Conservation (phyloP, 2,329 filamentous ascomycete genomes). For the Penicillium sp. region DNA sequence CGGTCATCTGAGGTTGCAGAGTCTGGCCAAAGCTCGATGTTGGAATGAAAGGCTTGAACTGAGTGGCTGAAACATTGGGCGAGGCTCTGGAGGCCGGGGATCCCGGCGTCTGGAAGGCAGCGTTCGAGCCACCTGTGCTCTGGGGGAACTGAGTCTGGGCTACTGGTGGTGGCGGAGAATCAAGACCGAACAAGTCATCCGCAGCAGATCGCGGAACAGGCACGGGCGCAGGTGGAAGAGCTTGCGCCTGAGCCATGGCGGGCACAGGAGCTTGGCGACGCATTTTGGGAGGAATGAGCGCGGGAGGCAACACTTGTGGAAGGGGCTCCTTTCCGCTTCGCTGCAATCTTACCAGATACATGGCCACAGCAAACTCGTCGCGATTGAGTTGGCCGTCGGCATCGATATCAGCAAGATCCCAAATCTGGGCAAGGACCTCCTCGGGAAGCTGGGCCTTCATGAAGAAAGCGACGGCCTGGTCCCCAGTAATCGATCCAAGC, state of each 20-base stretch:
- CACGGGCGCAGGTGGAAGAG: constrained; percentile 34
- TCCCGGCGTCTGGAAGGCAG: constrained; percentile 51
- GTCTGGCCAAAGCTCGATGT: constrained; percentile 87
- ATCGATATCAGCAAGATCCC: constrained; percentile 93
- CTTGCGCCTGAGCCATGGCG: constrained; percentile 22
- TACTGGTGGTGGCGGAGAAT: constrained; percentile 53
- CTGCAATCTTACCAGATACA: constrained; percentile 93
- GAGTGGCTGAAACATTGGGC: constrained; percentile 39
- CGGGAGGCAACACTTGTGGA: constrained; percentile 70
- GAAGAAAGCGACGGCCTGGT: constrained; percentile 91
- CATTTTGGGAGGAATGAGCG: constrained; percentile 80
- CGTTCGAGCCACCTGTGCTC: constrained; percentile 66
- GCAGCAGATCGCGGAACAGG: constrained; percentile 66
- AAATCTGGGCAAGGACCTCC: constrained; percentile 85
- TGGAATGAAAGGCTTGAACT: constrained; percentile 86
- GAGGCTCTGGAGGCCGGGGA: constrained; percentile 40
- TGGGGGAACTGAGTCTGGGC: constrained; percentile 57
- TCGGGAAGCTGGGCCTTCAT: constrained; percentile 86
- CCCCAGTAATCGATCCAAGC: constrained; percentile 80
- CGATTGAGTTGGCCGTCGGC: constrained; percentile 77
- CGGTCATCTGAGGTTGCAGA: constrained; percentile 70
- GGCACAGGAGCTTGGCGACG: constrained; percentile 47
- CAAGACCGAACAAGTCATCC: constrained; percentile 89
- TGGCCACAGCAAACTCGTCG: constrained; percentile 94
- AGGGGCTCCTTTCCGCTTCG: constrained; percentile 65